A percentile compares a stretch with the other conserved stretches of the same genome.
These are phyloP conservation scores for Ogataea trehalophila DNA, from an alignment of 805 yeast species.

Conservation along the genomic window DNA sequence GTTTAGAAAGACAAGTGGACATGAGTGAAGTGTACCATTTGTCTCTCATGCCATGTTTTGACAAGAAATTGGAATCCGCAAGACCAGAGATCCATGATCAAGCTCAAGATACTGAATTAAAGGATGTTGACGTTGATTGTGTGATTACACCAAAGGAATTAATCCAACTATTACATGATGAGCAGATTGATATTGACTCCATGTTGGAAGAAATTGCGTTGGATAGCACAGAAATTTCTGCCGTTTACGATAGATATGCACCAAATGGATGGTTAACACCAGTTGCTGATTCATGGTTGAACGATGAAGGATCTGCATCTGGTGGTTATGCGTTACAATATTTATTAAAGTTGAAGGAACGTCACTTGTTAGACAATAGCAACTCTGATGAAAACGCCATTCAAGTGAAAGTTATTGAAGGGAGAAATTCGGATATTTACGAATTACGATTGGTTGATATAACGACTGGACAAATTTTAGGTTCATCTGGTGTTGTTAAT, in stretches of 20 bases:
- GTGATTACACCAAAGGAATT: slow-evolving; percentile 90
- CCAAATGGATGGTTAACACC: slow-evolving; percentile 63
- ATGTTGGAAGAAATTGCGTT: slow-evolving; percentile 14
- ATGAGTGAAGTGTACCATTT: slow-evolving; percentile 59
- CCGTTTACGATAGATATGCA: slow-evolving; percentile 31
- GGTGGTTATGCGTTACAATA: slow-evolving; percentile 87
- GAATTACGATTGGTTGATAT: slow-evolving; percentile 56
- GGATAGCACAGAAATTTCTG: slow-evolving; percentile 12
- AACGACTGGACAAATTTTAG: slow-evolving; percentile 35
- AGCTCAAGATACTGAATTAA: slow-evolving; percentile 19
- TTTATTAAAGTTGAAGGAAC: slow-evolving; percentile 35
- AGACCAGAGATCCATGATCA: slow-evolving; percentile 49
- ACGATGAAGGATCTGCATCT: slow-evolving; percentile 73
- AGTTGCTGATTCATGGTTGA: slow-evolving; percentile 56
- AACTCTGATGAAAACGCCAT: slow-evolving; percentile 12
- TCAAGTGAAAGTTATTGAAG: slow-evolving; percentile 40
- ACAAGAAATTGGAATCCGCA: slow-evolving; percentile 92
- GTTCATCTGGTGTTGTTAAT: slow-evolving; percentile 65
- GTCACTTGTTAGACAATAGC: slow-evolving; percentile 15
- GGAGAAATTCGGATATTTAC: slow-evolving; percentile 72
- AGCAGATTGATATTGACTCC: slow-evolving; percentile 34
- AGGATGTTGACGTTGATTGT: slow-evolving; percentile 72
- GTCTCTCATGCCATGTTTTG: slow-evolving; percentile 95
- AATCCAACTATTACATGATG: slow-evolving; percentile 62
- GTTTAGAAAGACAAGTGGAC: slow-evolving; percentile 29